These are phyloP conservation scores for Bryoerythrophyllum caledonicum DNA, from an alignment of 225 moss, liverwort and hornwort species.

Conservation along the genomic window DNA sequence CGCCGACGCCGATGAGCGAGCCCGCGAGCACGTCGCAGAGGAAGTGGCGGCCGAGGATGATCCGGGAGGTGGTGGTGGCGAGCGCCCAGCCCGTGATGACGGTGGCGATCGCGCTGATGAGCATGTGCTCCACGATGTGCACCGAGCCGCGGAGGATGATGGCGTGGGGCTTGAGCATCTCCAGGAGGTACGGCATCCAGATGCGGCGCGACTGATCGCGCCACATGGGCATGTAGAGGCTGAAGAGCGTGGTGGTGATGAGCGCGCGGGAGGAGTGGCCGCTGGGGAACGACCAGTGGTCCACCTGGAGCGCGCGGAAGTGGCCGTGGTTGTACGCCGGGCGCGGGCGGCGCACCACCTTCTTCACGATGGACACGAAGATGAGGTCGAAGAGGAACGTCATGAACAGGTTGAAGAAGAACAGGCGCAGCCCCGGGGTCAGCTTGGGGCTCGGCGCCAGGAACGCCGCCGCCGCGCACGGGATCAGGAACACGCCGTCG, in stretches of 20 bases:
- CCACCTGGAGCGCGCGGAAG: conserved; percentile 41
- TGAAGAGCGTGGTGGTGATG: conserved; percentile 55
- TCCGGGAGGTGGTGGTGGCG: conserved; percentile 66
- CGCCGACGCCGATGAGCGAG: conserved; percentile 58
- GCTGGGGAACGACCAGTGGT: conserved; percentile 88
- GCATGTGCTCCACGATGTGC: conserved; percentile 31
- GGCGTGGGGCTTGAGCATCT: conserved; percentile 19
- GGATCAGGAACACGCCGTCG: conserved; percentile 69
- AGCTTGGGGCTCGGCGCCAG: conserved; percentile 56
- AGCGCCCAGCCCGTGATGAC: conserved; percentile 55
- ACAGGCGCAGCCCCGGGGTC: conserved; percentile 55
- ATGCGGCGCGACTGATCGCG: conserved; percentile 34
- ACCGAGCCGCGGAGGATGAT: conserved; percentile 28
- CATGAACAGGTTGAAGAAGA: conserved; percentile 74
- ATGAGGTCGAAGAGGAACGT: conserved; percentile 67
- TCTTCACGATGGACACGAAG: conserved; percentile 62
- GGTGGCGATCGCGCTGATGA: conserved; percentile 22
- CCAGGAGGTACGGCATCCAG: conserved; percentile 36
- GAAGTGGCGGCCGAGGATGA: conserved; percentile 82
- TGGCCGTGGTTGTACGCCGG: conserved; percentile 66
- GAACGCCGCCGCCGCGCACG: conserved; percentile 62
- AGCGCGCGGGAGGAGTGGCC: conserved; percentile 80
- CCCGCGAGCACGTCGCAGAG: conserved; percentile 64
- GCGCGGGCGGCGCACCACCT: conserved; percentile 57
- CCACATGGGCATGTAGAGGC: conserved; percentile 68